Base-by-base conservation (phyloP, 495 filamentous ascomycete species). In the Xylaria curta region DNA sequence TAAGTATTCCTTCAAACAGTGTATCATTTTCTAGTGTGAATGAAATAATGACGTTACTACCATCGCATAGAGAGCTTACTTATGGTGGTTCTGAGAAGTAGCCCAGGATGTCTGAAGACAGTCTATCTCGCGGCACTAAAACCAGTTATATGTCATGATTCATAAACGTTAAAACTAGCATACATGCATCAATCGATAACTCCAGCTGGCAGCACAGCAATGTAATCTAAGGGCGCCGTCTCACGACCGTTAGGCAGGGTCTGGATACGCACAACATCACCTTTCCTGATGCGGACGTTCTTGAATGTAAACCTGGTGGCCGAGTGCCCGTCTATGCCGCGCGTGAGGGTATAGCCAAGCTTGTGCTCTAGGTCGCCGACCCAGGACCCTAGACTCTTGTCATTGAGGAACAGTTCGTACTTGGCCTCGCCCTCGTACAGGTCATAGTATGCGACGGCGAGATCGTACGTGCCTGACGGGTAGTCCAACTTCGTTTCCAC, bases 401-500 rank as follows among this genome's bases (percentile, higher is more conserved):
- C 80, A 72, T 89, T 89, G 33, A 91, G 66, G 66, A 78, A 88
- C 3, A 89, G 60, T 69, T 85, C 78, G 76, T 85, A 93, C 61
- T 81, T 76, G 15, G 89, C 82, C 58, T 80, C 79, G 1, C 90
- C 91, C 6, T 85, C 84, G 36, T 83, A 81, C 33, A 89, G 71
- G 74, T 93, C 91, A 73, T 86, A 92, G 76, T 92, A 92, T 66
- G 89, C 89, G 9, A 93, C 84, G 0, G 86, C 89, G 7, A 93
- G 33, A 73, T 91, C 86, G 68, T 92, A 92, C 36, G 73, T 84
- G 0, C 90, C 90, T 0, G 82, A 80, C 3, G 81, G 66, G 66
- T 85, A 86, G 3, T 78, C 59, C 15, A 92, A 75, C 59, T 69
- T 84, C 2, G 84, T 81, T 15, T 70, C 75, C 0, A 87, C 91